Evolutionary conservation across 2,329 filamentous ascomycete genomes (phyloP), one percentile per base, ranked within the genome.

Genomic region (Colletotrichum higginsianum): DNA sequence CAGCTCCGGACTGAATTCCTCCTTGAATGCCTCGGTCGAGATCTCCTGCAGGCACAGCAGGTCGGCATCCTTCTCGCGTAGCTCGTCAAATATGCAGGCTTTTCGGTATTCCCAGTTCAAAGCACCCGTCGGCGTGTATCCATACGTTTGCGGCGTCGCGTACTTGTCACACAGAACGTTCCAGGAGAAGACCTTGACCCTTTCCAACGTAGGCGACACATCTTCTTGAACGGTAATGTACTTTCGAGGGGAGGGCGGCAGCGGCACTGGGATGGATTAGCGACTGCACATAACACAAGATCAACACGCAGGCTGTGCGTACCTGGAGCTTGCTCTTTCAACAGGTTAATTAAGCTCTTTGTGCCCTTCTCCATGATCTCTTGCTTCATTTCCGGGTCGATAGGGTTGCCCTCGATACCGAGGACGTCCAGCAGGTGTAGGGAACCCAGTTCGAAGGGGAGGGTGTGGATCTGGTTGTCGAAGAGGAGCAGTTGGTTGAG

Each of bases 121-220:
- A 11, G 94, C 94, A 66, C 89, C 89, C 18, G 92, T 92, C 2
- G 96, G 94, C 0, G 95, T 96, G 81, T 98, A 98, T 53, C 96
- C 96, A 80, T 98, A 98, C 73, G 94, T 90, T 66, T 91, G 88
- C 66, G 91, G 87, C 0, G 95, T 98, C 5, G 95, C 95, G 77
- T 96, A 97, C 78, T 95, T 94, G 82, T 98, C 95, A 82, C 96
- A 98, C 13, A 99, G 88, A 57, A 96, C 97, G 80, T 99, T 99
- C 91, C 96, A 98, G 26, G 94, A 97, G 73, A 98, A 87, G 11
- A 97, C 92, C 68, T 93, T 94, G 80, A 98, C 90, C 64, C 90
- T 92, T 78, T 98, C 90, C 73, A 90, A 82, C 65, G 79, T 85
- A 1, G 86, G 77, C 80, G 84, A 87, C 66, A 86, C 85, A 74